phyloP scores from a whole-genome alignment of 2,329 filamentous ascomycete species.

The Fonsecaea erecta region DNA sequence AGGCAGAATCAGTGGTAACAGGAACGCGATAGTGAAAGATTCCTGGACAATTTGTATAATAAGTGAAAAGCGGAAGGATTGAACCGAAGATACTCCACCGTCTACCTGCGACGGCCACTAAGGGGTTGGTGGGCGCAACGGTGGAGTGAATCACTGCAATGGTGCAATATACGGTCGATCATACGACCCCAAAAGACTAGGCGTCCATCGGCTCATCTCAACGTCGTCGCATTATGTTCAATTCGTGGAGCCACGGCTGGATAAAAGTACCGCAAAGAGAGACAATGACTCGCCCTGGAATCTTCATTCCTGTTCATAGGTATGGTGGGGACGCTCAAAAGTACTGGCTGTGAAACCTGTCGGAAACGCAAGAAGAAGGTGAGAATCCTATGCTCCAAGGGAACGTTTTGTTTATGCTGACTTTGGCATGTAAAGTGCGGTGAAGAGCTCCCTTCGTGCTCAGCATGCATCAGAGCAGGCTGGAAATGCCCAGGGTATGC shows the following conservation, averaged over 20 bases:
- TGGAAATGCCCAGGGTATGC: constrained; percentile 23
- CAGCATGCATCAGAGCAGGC: constrained; percentile 10
- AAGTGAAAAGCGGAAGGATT: background rate
- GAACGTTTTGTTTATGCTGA: background rate
- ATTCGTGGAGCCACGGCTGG: background rate
- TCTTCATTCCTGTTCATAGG: background rate
- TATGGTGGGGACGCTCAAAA: constrained; percentile 20
- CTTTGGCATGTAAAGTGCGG: constrained; percentile 9
- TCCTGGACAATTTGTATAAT: background rate
- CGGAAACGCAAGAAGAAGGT: constrained; percentile 24
- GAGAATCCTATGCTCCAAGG: background rate
- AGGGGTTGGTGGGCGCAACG: background rate
- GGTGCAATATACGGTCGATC: background rate
- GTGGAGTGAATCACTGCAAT: background rate
- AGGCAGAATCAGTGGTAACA: background rate
- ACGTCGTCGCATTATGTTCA: background rate
- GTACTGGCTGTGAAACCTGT: constrained; percentile 18
- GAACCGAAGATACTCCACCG: background rate
- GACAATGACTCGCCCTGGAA: background rate
- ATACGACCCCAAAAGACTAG: background rate
- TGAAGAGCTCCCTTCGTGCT: constrained; percentile 12
- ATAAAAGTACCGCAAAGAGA: background rate
- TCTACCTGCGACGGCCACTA: background rate
- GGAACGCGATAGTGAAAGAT: background rate
- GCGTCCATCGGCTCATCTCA: background rate